Evolutionary conservation across 2,329 filamentous ascomycete species (phyloP), one percentile per base, ranked within the genome.

Genomic region (Arachnomyces sp.): DNA sequence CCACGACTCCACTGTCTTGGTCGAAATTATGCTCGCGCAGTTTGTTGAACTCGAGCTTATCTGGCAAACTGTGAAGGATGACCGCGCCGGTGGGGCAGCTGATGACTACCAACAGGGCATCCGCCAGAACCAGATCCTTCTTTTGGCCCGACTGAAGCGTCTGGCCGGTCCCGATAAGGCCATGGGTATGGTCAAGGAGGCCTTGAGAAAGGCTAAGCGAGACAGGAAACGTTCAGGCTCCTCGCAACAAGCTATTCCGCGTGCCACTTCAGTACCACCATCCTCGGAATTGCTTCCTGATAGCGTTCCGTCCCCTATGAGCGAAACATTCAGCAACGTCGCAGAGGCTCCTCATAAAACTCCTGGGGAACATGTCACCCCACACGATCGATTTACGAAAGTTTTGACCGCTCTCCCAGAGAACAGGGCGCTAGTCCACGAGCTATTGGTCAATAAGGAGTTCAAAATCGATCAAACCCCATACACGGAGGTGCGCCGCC

Each of bases 31-130:
- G 78, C 66, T 82, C 13, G 76, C 74, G 7, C 78, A 78, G 17
- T 82, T 82, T 50, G 74, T 80, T 31, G 78, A 80, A 52, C 63
- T 82, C 13, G 78, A 82, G 51, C 68, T 77, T 13, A 82, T 82
- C 12, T 79, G 78, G 75, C 78, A 82, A 56, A 78, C 75, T 2
- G 78, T 82, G 44, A 81, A 82, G 52, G 71, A 79, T 47, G 77
- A 80, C 40, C 73, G 65, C 16, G 69, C 71, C 7, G 78, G 77
- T 33, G 74, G 76, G 39, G 78, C 78, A 29, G 75, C 77, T 3
- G 73, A 72, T 31, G 78, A 82, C 43, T 82, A 82, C 51, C 69
- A 72, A 28, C 71, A 78, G 48, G 78, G 78, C n/a, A 81, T 82
- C 44, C 68, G 77, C 16, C 73, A 81, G 45, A 81, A 82, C 45